A percentile compares a stretch with the other conserved stretches of the same genome.
These are phyloP conservation scores for Penicillium sp. DNA, from an alignment of 2,329 filamentous ascomycete genomes.

Conservation along the genomic window DNA sequence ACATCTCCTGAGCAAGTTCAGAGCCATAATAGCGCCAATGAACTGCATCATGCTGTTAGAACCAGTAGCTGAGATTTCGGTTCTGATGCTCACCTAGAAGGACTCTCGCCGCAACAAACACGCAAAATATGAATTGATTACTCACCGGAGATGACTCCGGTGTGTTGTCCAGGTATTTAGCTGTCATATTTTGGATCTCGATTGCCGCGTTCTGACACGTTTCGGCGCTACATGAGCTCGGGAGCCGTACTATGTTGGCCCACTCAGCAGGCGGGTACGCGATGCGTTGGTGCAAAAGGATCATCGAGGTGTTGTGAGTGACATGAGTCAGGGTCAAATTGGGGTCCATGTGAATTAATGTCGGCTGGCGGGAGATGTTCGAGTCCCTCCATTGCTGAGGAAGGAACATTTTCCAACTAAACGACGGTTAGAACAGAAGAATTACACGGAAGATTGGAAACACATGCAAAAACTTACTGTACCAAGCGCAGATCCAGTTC, in stretches of 20 bases:
- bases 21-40: conserved; percentile 28
- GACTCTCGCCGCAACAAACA: conserved; percentile 45
- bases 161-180: conserved; percentile 49
- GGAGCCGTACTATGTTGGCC: conserved; percentile 40
- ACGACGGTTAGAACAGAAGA: background rate
- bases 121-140: conserved; percentile 50
- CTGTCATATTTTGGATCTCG: conserved; percentile 48
- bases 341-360: conserved; percentile 44
- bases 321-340: conserved; percentile 53
- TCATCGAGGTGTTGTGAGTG: conserved; percentile 54
- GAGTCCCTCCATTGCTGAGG: conserved; percentile 45
- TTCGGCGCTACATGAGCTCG: conserved; percentile 52
- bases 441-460: background rate
- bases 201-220: conserved; percentile 53
- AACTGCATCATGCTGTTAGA: conserved; percentile 22
- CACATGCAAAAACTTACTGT: conserved; percentile 21
- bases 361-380: conserved; percentile 30
- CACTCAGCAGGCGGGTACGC: conserved; percentile 24
- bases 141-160: conserved; percentile 19
- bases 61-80: accelerated
- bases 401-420: conserved; percentile 33
- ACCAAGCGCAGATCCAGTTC: conserved; percentile 34
- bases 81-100: conserved; percentile 22
- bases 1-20: conserved; percentile 24
- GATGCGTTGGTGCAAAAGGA: conserved; percentile 45